Evolutionary conservation across 2,329 filamentous ascomycete species (phyloP).

Genomic region (Neonectria ditissima): DNA sequence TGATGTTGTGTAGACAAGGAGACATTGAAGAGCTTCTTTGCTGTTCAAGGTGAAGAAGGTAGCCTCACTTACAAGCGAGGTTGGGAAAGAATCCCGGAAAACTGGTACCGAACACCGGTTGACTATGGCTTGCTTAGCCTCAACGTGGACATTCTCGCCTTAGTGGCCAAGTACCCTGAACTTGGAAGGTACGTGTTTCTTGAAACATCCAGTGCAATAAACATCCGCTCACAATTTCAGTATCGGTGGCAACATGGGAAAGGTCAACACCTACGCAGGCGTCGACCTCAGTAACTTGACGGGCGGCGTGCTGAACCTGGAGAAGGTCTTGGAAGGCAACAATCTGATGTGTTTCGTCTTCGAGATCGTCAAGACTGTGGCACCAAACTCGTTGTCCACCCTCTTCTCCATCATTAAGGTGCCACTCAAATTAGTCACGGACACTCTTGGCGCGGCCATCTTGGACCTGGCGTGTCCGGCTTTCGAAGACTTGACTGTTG

Average conservation of each 20-base stretch:
- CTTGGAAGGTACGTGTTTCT: constrained; percentile 39
- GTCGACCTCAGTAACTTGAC: constrained; percentile 58
- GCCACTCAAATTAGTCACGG: constrained; percentile 20
- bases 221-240: constrained; percentile 30
- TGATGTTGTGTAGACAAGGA: constrained; percentile 42
- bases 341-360: constrained; percentile 57
- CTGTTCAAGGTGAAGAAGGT: constrained; percentile 54
- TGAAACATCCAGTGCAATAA: too few species aligned
- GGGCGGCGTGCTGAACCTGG: constrained; percentile 56
- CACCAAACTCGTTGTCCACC: constrained; percentile 23
- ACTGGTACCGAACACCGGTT: constrained; percentile 59
- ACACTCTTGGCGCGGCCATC: constrained; percentile 15
- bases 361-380: constrained; percentile 51
- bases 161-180: constrained; percentile 52
- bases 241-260: constrained; percentile 64
- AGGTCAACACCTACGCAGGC: constrained; percentile 61
- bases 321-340: constrained; percentile 57
- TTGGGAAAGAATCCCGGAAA: constrained; percentile 62
- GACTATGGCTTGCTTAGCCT: constrained; percentile 58
- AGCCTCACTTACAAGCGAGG: constrained; percentile 57
- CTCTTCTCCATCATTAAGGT: constrained; percentile 18
- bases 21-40: constrained; percentile 59
- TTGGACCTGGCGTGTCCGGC: constrained; percentile 20
- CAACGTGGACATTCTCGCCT: constrained; percentile 52
- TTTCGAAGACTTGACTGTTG: constrained; percentile 21